These are phyloP conservation scores for Dalbergia cultrata DNA, from an alignment of 306 rosid species.

Conservation along the genomic window DNA sequence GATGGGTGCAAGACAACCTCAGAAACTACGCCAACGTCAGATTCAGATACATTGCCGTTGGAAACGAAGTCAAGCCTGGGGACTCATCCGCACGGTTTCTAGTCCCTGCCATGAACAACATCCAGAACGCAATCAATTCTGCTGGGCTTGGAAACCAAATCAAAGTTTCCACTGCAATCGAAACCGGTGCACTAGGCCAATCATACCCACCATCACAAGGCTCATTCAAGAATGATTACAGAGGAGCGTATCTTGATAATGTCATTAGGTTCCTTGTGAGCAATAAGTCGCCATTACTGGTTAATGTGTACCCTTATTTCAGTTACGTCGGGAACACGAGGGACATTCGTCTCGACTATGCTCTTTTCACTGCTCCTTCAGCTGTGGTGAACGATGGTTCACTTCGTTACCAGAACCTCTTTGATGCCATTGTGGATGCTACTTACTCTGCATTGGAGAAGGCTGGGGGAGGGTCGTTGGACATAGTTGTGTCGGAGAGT, in stretches of 20 bases:
- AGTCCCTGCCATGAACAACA: conserved; percentile 56
- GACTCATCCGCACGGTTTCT: conserved; percentile 36
- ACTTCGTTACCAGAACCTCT: conserved; percentile 52
- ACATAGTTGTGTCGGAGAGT: conserved; percentile 57
- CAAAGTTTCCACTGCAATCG: conserved; percentile 59
- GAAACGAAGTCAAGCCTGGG: conserved; percentile 57
- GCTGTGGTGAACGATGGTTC: conserved; percentile 50
- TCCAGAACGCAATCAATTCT: conserved; percentile 49
- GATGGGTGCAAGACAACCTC: conserved; percentile 58
- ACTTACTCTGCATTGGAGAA: conserved; percentile 57
- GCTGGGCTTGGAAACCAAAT: conserved; percentile 49
- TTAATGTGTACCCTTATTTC: conserved; percentile 57
- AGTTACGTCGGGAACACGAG: conserved; percentile 21
- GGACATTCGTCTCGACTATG: conserved; percentile 46
- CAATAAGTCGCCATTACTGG: conserved; percentile 52
- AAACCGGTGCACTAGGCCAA: conserved; percentile 28
- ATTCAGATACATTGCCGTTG: conserved; percentile 63
- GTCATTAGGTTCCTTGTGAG: conserved; percentile 45
- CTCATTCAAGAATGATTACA: conserved; percentile 19
- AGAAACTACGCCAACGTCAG: conserved; percentile 48
- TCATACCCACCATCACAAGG: conserved; percentile 64
- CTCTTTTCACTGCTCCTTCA: conserved; percentile 47
- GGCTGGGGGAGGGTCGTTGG: conserved; percentile 47
- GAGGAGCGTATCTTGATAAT: conserved; percentile 34
- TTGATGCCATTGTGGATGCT: conserved; percentile 56